Evolutionary conservation across 1,139 yeast species (phyloP).

Genomic region (Nakaseomyces sp.): DNA sequence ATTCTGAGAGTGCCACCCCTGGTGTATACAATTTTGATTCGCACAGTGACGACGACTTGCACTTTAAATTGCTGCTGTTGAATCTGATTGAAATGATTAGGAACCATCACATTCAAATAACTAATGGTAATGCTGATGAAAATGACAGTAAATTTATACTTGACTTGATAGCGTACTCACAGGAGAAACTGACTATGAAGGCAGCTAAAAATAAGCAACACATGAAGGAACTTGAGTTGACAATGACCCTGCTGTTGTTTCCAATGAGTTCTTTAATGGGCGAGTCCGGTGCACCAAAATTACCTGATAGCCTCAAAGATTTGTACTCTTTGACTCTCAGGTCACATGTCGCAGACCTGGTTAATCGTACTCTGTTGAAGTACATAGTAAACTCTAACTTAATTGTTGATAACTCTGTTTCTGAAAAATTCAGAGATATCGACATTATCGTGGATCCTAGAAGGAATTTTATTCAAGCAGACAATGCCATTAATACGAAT

Average conservation of each 20-base stretch:
- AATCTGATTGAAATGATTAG: slow-evolving; percentile 59
- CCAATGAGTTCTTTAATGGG: slow-evolving; percentile 33
- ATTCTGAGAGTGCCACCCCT: slow-evolving; percentile 6
- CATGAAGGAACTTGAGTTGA: slow-evolving; percentile 56
- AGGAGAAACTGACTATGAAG: slow-evolving; percentile 50
- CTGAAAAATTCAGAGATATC: slow-evolving; percentile 16
- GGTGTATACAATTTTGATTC: slow-evolving; percentile 5
- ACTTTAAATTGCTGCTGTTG: slow-evolving; percentile 52
- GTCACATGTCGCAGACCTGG: slow-evolving; percentile 49
- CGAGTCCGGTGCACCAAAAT: slow-evolving; percentile 28
- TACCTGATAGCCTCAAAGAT: slow-evolving; percentile 46
- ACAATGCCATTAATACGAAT: slow-evolving; percentile 1
- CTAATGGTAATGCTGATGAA: slow-evolving; percentile 9
- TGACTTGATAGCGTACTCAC: slow-evolving; percentile 50
- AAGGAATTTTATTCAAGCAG: slow-evolving; percentile 6
- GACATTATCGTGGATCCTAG: slow-evolving; percentile 2
- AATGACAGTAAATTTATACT: slow-evolving; percentile 41
- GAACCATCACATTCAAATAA: slow-evolving; percentile 33
- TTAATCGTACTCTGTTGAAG: slow-evolving; percentile 37
- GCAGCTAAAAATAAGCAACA: slow-evolving; percentile 44
- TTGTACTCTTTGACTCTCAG: slow-evolving; percentile 49
- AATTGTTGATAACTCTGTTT: slow-evolving; percentile 8
- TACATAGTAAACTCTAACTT: slow-evolving; percentile 20
- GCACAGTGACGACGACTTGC: slow-evolving; percentile 33
- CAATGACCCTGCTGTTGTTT: slow-evolving; percentile 59